These are phyloP conservation scores for Nannochloropsis salina DNA, from an alignment of 108 stramenopile genomes.

Conservation along the genomic window DNA sequence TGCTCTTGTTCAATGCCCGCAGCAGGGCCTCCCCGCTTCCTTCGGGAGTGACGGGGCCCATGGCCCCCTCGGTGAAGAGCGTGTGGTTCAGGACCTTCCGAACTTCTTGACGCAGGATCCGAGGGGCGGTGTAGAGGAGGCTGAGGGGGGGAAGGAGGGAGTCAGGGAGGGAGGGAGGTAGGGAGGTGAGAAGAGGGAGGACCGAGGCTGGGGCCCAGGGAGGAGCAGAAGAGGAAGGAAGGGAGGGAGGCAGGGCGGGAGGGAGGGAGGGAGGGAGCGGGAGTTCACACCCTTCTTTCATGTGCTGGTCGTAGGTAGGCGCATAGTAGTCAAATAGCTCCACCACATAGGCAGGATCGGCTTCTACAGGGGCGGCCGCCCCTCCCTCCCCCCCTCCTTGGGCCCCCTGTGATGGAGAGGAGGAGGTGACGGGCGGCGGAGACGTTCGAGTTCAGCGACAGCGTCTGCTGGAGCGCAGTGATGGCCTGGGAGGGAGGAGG, in stretches of 20 bases:
- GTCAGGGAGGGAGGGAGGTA: background rate
- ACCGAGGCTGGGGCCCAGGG: background rate
- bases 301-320: background rate
- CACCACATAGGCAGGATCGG: constrained; percentile 24
- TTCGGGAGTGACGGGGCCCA: background rate
- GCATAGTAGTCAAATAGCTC: constrained; percentile 45
- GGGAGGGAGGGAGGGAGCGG: background rate
- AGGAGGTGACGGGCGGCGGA: constrained; percentile 32
- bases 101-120: constrained; percentile 32
- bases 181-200: background rate
- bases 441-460: constrained; percentile 21
- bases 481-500: background rate
- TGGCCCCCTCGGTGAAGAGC: background rate
- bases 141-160: constrained; percentile 21
- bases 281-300: background rate
- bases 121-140: constrained; percentile 44
- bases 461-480: constrained; percentile 21
- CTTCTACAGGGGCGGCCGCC: too few species aligned
- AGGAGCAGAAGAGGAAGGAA: background rate
- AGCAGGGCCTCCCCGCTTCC: constrained; percentile 31
- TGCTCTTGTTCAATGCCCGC: constrained; percentile 26
- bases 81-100: background rate
- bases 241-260: background rate
- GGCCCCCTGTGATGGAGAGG: constrained; percentile 25
- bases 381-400: background rate